Conservation (phyloP, 148 eudicot genomes). For the Diospyros kaki region DNA sequence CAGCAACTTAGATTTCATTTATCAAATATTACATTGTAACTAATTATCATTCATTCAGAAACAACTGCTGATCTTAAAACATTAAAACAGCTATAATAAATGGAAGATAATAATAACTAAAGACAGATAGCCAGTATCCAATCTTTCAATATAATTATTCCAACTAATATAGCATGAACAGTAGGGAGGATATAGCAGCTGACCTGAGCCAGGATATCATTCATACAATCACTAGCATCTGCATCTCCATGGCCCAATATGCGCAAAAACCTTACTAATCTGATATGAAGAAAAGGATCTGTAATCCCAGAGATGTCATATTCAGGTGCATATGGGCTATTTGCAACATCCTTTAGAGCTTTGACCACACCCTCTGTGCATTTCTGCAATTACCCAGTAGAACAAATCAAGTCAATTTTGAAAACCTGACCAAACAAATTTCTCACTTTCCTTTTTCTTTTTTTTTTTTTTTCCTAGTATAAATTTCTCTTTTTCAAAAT, state of each 20-base stretch:
- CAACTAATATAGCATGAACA: background rate
- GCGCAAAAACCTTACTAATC: slow-evolving; percentile 73
- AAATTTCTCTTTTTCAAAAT: background rate
- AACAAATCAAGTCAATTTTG: slow-evolving; percentile 3
- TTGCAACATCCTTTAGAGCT: slow-evolving; percentile 80
- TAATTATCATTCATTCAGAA: background rate
- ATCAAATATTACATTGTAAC: background rate
- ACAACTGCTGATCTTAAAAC: background rate
- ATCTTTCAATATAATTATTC: background rate
- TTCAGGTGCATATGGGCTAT: slow-evolving; percentile 97
- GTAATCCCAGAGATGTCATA: slow-evolving; percentile 91
- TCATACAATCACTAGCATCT: slow-evolving; percentile 96
- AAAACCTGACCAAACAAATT: background rate
- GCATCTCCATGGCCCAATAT: slow-evolving; percentile 93
- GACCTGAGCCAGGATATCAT: slow-evolving; percentile 98
- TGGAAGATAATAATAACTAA: background rate
- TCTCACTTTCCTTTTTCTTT: background rate
- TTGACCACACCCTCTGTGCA: slow-evolving; percentile 85
- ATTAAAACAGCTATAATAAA: background rate
- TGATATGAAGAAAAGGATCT: slow-evolving; percentile 94
- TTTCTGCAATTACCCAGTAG: slow-evolving; percentile 49
- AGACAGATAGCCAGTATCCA: background rate
- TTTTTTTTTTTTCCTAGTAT: too few relatives aligned
- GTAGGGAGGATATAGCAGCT: slow-evolving; percentile 17
- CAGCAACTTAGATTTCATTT: background rate